Conservation (phyloP, 1,284 basidiomycete genomes). For the Coniophora puteana region DNA sequence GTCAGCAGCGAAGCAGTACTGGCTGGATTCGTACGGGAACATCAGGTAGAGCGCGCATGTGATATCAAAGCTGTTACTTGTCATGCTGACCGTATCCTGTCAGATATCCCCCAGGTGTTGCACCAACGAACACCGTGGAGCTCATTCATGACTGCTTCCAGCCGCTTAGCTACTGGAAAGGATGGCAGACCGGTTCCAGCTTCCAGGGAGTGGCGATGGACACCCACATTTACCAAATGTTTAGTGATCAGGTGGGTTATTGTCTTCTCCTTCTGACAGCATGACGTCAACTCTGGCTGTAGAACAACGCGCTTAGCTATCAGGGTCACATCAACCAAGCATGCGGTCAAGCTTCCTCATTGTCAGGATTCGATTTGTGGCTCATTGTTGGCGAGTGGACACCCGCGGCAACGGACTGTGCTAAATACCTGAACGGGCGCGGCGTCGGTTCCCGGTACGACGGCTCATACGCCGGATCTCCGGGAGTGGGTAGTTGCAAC, state of each 20-base stretch:
- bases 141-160: slow-evolving; percentile 84
- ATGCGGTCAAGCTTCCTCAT: slow-evolving; percentile 43
- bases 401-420: slow-evolving; percentile 78
- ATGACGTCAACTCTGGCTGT: slow-evolving; percentile 29
- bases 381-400: slow-evolving; percentile 78
- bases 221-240: slow-evolving; percentile 77
- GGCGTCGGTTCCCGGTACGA: slow-evolving; percentile 74
- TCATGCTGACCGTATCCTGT: slow-evolving; percentile 21
- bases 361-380: slow-evolving; percentile 59
- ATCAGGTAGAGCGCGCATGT: slow-evolving; percentile 53
- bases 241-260: slow-evolving; percentile 50
- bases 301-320: slow-evolving; percentile 51
- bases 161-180: slow-evolving; percentile 66
- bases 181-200: slow-evolving; percentile 54
- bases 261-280: slow-evolving; percentile 47
- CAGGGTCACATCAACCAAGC: slow-evolving; percentile 60
- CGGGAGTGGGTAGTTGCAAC: slow-evolving; percentile 53
- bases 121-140: slow-evolving; percentile 55
- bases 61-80: slow-evolving; percentile 35
- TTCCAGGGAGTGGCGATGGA: slow-evolving; percentile 73
- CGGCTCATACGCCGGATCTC: slow-evolving; percentile 41
- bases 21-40: slow-evolving; percentile 66
- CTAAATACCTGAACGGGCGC: slow-evolving; percentile 71
- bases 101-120: slow-evolving; percentile 51
- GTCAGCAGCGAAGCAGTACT: slow-evolving; percentile 59